A percentile compares a stretch with the other conserved stretches of the same genome.
phyloP scores from a whole-genome alignment of 2,329 filamentous ascomycete species.

The Fusarium phyllophilum region DNA sequence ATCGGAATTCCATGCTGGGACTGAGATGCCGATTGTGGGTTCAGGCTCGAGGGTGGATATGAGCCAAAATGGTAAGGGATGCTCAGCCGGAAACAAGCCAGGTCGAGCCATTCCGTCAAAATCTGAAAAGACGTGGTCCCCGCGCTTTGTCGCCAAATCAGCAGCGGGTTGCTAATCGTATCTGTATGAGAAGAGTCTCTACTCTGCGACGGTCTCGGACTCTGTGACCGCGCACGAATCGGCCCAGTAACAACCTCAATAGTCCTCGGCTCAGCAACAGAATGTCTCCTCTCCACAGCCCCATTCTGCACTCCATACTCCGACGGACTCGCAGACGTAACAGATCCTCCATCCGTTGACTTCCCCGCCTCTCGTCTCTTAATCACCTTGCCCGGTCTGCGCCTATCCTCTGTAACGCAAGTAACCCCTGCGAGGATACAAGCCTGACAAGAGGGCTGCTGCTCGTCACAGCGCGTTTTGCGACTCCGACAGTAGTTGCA shows the following conservation, averaged over 20 bases:
- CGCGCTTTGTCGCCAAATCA: background rate
- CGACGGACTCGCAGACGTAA: background rate
- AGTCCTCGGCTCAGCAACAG: background rate
- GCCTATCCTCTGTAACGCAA: slow-evolving; percentile 7
- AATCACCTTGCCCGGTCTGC: background rate
- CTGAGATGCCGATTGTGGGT: background rate
- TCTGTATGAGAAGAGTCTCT: slow-evolving; percentile 11
- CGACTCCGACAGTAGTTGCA: slow-evolving; percentile 17
- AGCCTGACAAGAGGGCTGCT: slow-evolving; percentile 1
- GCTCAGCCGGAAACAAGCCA: slow-evolving; percentile 5
- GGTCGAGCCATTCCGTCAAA: background rate
- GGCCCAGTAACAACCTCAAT: background rate
- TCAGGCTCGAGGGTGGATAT: background rate
- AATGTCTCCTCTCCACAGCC: accelerated
- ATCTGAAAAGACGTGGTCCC: background rate
- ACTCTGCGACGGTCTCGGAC: background rate
- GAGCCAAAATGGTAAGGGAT: slow-evolving; percentile 15
- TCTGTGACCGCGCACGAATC: background rate
- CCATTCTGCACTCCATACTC: background rate
- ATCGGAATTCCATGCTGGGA: background rate
- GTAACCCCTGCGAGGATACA: background rate
- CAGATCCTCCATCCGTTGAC: background rate
- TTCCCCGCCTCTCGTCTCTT: slow-evolving; percentile 10
- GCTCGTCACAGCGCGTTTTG: slow-evolving; percentile 8
- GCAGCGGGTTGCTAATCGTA: background rate